A percentile compares a stretch with the other conserved stretches of the same genome.
Conservation (phyloP, 148 eudicot species). For the Silene latifolia region DNA sequence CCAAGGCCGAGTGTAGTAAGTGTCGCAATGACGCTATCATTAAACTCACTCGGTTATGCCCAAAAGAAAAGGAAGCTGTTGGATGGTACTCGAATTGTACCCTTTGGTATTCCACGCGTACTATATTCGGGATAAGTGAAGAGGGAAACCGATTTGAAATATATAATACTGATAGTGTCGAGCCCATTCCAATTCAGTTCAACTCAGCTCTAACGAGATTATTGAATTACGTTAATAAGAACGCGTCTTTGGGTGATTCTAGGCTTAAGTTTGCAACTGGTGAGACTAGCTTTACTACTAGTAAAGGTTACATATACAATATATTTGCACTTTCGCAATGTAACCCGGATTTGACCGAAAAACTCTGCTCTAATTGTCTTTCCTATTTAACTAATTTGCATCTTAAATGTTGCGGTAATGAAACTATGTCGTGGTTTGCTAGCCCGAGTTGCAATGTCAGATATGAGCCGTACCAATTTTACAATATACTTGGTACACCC, state of each 20-base stretch:
- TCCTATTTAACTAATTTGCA: conserved; percentile 6
- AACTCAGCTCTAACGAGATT: background rate
- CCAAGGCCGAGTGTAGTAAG: background rate
- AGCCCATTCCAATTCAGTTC: background rate
- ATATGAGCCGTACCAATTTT: conserved; percentile 8
- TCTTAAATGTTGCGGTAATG: conserved; percentile 7
- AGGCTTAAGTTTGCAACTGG: conserved; percentile 23
- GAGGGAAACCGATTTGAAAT: background rate
- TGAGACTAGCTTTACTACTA: conserved; percentile 6
- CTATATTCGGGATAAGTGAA: background rate
- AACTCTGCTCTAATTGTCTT: conserved; percentile 4
- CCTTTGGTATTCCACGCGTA: conserved; percentile 11
- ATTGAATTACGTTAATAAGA: background rate
- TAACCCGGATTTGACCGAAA: conserved; percentile 17
- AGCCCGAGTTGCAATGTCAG: conserved; percentile 6
- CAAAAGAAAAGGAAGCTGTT: conserved; percentile 8
- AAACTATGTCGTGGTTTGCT: conserved; percentile 11
- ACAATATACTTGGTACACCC: conserved; percentile 6
- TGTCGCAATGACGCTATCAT: conserved; percentile 12
- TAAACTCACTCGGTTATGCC: background rate
- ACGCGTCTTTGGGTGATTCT: conserved; percentile 24
- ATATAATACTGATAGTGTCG: background rate
- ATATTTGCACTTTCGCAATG: conserved; percentile 24
- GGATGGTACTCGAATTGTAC: conserved; percentile 14
- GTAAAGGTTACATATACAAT: background rate